Base-by-base conservation (phyloP, 1,284 basidiomycete species). In the Naganishia albida region DNA sequence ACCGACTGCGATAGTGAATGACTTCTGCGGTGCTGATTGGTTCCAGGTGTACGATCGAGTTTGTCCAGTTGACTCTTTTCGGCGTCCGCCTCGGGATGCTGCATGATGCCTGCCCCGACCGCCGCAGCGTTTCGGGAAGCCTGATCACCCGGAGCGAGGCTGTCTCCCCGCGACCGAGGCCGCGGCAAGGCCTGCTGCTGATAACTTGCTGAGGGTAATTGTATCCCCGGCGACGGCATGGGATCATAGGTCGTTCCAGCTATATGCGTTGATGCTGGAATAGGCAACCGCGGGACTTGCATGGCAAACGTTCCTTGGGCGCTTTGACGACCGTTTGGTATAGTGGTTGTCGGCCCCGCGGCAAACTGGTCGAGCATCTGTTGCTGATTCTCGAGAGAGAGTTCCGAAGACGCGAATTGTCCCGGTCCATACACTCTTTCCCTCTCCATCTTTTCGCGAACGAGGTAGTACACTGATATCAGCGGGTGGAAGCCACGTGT, bases 381-480 rank as follows among this genome's bases (percentile, higher is more conserved):
- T 49, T 53, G 63, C 44, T 55, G 57, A 50, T 42, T 66, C 44
- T 44, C 77, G 54, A 80, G 48, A 3, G 82, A 84, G 23, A 93
- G 79, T 72, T 93, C 91, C 1, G 93, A 97, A 62, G 87, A 91
- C 1, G 95, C 95, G 78, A 99, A 99, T 71, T 91, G 88, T 1
- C 92, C 93, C 0, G 89, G 87, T 0, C 95, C 95, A 77, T 93
- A 98, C 3, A 98, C 89, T 65, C 85, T 85, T 73, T 98, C 94
- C 57, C 95, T 83, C 74, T 98, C 93, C 76, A 94, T 85, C 83
- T 97, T 97, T 81, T 99, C 95, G 63, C 89, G 83, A 1, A 95
- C 91, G 20, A 99, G 86, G 81, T 89, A 98, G 77, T 99, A 99
- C 80, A 99, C 96, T 26, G 93, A 94, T 63, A 99, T 85, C 39